Conservation (phyloP, 805 yeast species). For the Ogataea pilisensis region DNA sequence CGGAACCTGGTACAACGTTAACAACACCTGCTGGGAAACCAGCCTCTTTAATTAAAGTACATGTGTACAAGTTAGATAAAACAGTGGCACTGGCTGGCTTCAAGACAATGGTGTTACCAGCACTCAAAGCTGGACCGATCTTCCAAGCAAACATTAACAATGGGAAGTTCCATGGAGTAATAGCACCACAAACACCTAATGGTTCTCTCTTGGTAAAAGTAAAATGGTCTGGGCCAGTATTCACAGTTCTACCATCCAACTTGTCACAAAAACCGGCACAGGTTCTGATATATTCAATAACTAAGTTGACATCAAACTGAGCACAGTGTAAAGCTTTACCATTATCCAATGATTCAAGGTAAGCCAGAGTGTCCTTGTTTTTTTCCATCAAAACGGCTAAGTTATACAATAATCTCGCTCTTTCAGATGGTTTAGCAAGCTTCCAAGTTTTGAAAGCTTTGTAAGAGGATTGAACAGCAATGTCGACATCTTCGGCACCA, state of each 20-base stretch:
- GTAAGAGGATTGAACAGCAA: constrained; percentile 82
- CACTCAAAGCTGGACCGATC: constrained; percentile 86
- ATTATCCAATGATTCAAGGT: constrained; percentile 82
- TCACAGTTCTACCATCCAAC: constrained; percentile 68
- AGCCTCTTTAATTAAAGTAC: constrained; percentile 67
- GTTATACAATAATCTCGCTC: constrained; percentile 60
- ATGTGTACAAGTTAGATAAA: constrained; percentile 74
- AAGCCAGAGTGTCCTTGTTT: constrained; percentile 66
- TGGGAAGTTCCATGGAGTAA: constrained; percentile 98
- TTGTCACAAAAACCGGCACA: constrained; percentile 94
- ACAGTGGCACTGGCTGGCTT: constrained; percentile 94
- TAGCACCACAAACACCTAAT: constrained; percentile 91
- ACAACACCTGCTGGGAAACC: constrained; percentile 91
- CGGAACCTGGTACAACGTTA: constrained; percentile 83
- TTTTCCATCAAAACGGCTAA: constrained; percentile 76
- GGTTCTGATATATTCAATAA: constrained; percentile 68
- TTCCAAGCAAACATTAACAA: constrained; percentile 93
- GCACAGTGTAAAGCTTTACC: constrained; percentile 78
- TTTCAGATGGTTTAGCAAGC: constrained; percentile 57
- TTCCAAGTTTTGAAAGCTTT: constrained; percentile 78
- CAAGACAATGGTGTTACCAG: constrained; percentile 84
- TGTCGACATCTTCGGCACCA: constrained; percentile 70
- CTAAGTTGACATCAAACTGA: constrained; percentile 69
- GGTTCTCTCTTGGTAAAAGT: constrained; percentile 85
- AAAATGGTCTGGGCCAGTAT: constrained; percentile 71